phyloP scores from a whole-genome alignment of 2,329 filamentous ascomycete genomes.

The Penicillium sp. region DNA sequence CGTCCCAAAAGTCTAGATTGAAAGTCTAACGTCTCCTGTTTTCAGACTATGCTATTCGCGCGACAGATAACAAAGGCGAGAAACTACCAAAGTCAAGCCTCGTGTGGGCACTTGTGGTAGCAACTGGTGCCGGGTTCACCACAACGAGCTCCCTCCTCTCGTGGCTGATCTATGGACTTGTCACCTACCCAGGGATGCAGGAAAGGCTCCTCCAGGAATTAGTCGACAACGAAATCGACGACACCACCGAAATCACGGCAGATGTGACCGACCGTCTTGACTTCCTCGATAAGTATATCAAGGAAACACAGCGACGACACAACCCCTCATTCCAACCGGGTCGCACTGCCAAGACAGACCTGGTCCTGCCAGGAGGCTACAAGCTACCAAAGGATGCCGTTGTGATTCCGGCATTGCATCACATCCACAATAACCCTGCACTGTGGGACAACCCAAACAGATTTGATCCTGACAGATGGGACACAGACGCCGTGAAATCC shows the following conservation, averaged over 20 bases:
- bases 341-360: conserved; percentile 56
- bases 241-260: conserved; percentile 47
- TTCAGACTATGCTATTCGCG: conserved; percentile 54
- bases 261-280: conserved; percentile 50
- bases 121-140: conserved; percentile 59
- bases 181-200: conserved; percentile 56
- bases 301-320: conserved; percentile 61
- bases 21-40: background rate
- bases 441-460: conserved; percentile 58
- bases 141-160: conserved; percentile 59
- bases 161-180: conserved; percentile 57
- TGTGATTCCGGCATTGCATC: conserved; percentile 52
- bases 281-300: conserved; percentile 50
- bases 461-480: conserved; percentile 63
- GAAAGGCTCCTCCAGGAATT: conserved; percentile 59
- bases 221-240: conserved; percentile 48
- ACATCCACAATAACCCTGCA: conserved; percentile 52
- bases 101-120: conserved; percentile 50
- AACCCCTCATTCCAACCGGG: conserved; percentile 63
- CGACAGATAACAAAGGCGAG: conserved; percentile 55
- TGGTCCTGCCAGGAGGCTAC: conserved; percentile 61
- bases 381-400: conserved; percentile 53
- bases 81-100: conserved; percentile 49
- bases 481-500: conserved; percentile 51
- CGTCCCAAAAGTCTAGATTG: rapidly evolving